A percentile compares a stretch with the other conserved stretches of the same genome.
These are phyloP conservation scores for Quercus rubra DNA, from an alignment of 306 rosid genomes.

Conservation along the genomic window DNA sequence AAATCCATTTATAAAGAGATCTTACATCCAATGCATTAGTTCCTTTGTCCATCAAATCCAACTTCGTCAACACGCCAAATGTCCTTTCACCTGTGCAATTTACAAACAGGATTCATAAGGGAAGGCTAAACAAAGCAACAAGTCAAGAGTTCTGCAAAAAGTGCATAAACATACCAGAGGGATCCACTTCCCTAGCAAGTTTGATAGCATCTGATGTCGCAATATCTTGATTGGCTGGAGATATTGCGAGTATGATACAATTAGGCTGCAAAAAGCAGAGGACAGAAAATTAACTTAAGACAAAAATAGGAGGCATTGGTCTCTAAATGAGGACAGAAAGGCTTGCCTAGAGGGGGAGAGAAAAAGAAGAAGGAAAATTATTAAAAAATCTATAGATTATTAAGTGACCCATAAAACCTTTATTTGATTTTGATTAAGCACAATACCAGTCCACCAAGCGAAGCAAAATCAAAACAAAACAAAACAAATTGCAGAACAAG, in stretches of 20 bases:
- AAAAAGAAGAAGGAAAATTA: not conserved
- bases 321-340: not conserved
- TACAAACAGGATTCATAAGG: slow-evolving; percentile 13
- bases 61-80: slow-evolving; percentile 90
- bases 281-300: not conserved
- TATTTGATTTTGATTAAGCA: not conserved
- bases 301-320: not conserved
- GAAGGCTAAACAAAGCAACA: not conserved
- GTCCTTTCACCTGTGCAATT: slow-evolving; percentile 70
- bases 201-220: slow-evolving; percentile 96
- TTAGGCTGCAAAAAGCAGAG: slow-evolving; percentile 60
- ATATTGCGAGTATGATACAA: slow-evolving; percentile 76
- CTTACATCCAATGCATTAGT: slow-evolving; percentile 85
- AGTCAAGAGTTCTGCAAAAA: not conserved
- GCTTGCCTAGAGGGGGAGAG: not conserved
- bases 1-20: not conserved
- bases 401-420: not conserved
- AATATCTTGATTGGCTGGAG: slow-evolving; percentile 94
- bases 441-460: not conserved
- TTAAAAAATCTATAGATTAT: not conserved
- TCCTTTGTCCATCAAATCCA: slow-evolving; percentile 98
- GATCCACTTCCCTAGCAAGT: slow-evolving; percentile 86
- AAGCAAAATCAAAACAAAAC: not conserved
- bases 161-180: slow-evolving; percentile 44
- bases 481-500: no score